These are phyloP conservation scores for Eutrema yunnanense DNA, from an alignment of 345 rosid genomes.

Conservation along the genomic window DNA sequence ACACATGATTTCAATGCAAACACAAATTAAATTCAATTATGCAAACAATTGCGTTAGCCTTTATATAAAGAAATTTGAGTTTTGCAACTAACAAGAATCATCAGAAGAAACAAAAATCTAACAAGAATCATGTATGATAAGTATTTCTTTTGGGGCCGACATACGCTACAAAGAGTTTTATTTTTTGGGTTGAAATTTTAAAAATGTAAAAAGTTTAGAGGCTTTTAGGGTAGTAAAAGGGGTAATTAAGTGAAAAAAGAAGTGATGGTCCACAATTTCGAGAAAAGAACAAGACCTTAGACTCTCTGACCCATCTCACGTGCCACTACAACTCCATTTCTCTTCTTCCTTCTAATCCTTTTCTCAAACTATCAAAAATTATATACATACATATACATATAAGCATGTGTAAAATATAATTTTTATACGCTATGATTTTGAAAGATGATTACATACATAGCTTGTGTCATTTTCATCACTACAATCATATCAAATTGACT, in stretches of 20 bases:
- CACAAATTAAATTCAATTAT: background rate
- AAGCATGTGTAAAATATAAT: background rate
- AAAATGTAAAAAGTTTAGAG: background rate
- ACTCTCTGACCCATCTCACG: constrained; percentile 30
- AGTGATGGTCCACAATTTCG: constrained; percentile 21
- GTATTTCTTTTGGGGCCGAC: background rate
- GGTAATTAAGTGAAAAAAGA: constrained; percentile 11
- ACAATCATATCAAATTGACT: background rate
- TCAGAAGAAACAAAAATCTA: too few relatives aligned
- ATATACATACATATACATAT: background rate
- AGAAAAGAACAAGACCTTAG: constrained; percentile 31
- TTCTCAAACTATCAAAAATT: background rate
- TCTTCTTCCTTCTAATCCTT: background rate
- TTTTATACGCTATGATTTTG: background rate
- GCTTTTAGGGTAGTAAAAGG: background rate
- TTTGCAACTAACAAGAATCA: too few relatives aligned
- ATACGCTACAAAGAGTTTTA: background rate
- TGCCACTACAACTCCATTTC: constrained; percentile 16
- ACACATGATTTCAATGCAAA: background rate
- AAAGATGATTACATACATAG: background rate
- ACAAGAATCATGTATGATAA: background rate
- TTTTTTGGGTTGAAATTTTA: background rate
- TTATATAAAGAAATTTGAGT: too few relatives aligned
- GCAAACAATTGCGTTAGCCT: background rate
- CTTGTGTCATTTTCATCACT: background rate